These are phyloP conservation scores for Trichoderma sp. DNA, from an alignment of 2,329 filamentous ascomycete species.

Conservation along the genomic window DNA sequence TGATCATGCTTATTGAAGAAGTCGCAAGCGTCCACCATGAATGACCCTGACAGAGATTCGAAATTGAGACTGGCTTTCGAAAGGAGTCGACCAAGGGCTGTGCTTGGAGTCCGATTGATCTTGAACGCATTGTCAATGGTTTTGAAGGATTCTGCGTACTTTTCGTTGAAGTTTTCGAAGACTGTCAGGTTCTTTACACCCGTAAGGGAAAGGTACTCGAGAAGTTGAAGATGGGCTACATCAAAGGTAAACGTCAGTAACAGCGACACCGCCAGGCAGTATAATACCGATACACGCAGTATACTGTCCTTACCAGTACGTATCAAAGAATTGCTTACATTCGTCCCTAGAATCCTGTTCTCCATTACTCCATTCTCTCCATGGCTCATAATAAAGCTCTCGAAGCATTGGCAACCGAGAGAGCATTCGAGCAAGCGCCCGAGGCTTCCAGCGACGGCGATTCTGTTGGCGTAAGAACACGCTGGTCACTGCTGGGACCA, in stretches of 20 bases:
- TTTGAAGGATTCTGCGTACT: not conserved
- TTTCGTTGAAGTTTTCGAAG: constrained; percentile 17
- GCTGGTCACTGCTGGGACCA: constrained; percentile 39
- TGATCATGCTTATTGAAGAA: constrained; percentile 33
- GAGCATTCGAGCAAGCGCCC: constrained; percentile 37
- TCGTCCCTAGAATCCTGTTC: not conserved
- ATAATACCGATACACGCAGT: no score
- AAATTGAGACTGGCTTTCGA: not conserved
- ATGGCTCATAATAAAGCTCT: constrained; percentile 45
- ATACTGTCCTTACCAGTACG: no score
- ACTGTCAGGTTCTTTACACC: not conserved
- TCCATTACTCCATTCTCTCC: constrained; percentile 37
- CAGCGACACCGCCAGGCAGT: not conserved
- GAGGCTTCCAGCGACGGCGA: constrained; percentile 39
- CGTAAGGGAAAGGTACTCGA: not conserved
- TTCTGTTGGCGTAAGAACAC: constrained; percentile 43
- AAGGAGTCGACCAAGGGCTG: not conserved
- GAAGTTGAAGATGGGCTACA: not conserved
- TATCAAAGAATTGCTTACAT: not conserved
- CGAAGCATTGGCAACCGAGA: constrained; percentile 39
- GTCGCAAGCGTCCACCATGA: constrained; percentile 37
- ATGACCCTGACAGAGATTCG: constrained; percentile 35
- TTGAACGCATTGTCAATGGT: not conserved
- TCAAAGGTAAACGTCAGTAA: not conserved
- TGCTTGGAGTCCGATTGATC: not conserved